Evolutionary conservation across 2,329 filamentous ascomycete genomes (phyloP).

Genomic region (Geoglossum cookeanum): DNA sequence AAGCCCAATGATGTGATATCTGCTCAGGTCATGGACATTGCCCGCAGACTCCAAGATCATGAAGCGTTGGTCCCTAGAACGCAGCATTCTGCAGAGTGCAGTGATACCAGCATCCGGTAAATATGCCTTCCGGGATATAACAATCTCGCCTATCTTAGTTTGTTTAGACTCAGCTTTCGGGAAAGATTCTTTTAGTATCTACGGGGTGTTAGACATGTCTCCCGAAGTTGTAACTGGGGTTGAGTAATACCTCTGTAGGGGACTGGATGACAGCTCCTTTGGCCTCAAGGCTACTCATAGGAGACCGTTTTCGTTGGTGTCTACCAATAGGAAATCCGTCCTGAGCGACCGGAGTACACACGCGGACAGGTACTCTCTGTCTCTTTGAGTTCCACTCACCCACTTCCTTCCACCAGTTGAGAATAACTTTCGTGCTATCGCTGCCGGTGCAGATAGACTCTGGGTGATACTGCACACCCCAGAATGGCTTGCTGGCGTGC

Average conservation of each 20-base stretch:
- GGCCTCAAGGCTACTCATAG: no score
- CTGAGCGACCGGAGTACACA: no score
- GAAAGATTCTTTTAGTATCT: background rate
- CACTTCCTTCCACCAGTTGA: constrained; percentile 56
- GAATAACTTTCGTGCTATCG: constrained; percentile 42
- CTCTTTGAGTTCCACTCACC: constrained; percentile 36
- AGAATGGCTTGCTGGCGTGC: constrained; percentile 52
- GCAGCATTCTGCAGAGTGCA: background rate
- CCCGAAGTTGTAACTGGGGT: no score
- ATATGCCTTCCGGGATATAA: background rate
- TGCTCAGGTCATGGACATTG: constrained; percentile 34
- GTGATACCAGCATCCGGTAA: background rate
- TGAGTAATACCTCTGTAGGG: no score
- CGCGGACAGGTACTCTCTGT: constrained; percentile 4
- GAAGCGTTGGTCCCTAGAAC: constrained; percentile 9
- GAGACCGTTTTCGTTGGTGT: no score
- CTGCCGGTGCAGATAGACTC: constrained; percentile 71
- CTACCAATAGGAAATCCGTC: no score
- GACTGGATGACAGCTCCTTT: no score
- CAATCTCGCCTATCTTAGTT: background rate
- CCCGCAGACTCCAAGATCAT: constrained; percentile 27
- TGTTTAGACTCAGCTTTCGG: background rate
- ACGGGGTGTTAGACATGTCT: background rate
- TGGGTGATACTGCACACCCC: constrained; percentile 79
- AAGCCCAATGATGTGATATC: constrained; percentile 57